Conservation (phyloP, 371 early-diverging fungal species). For the Smittium culicis region DNA sequence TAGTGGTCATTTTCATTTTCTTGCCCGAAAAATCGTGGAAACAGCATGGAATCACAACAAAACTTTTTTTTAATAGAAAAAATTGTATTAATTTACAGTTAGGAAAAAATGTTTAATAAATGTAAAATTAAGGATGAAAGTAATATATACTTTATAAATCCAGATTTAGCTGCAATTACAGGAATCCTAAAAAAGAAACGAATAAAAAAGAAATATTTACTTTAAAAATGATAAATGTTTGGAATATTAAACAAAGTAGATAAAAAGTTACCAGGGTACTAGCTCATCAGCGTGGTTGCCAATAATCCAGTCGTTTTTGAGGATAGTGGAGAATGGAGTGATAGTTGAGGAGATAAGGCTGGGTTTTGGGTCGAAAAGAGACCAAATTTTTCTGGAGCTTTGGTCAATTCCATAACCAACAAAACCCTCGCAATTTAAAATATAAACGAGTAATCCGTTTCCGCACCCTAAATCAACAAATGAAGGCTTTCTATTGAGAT, state of each 20-base stretch:
- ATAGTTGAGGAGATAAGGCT: slow-evolving; percentile 40
- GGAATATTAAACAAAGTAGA: too few relatives aligned
- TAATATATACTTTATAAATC: slow-evolving; percentile 26
- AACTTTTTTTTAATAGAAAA: slow-evolving; percentile 36
- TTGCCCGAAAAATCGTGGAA: slow-evolving; percentile 55
- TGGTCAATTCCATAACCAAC: slow-evolving; percentile 69
- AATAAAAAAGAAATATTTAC: not conserved
- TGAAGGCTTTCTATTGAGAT: slow-evolving; percentile 24
- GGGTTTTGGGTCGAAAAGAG: slow-evolving; percentile 21
- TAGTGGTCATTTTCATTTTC: slow-evolving; percentile 31
- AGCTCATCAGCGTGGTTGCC: slow-evolving; percentile 87
- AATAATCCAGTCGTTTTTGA: slow-evolving; percentile 61
- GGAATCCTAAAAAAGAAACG: slow-evolving; percentile 39
- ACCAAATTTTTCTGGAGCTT: slow-evolving; percentile 64
- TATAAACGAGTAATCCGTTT: slow-evolving; percentile 71
- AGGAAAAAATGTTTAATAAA: too few relatives aligned
- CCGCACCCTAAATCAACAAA: slow-evolving; percentile 89
- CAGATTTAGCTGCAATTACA: slow-evolving; percentile 52
- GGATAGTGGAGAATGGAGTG: slow-evolving; percentile 39
- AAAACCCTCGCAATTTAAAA: slow-evolving; percentile 64
- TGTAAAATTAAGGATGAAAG: too few relatives aligned
- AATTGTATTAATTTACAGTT: too few relatives aligned
- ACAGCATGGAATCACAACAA: slow-evolving; percentile 73
- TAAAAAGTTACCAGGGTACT: slow-evolving; percentile 55
- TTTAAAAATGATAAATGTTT: too few relatives aligned